phyloP scores from a whole-genome alignment of 306 rosid species.

The Inga leiocalycina region DNA sequence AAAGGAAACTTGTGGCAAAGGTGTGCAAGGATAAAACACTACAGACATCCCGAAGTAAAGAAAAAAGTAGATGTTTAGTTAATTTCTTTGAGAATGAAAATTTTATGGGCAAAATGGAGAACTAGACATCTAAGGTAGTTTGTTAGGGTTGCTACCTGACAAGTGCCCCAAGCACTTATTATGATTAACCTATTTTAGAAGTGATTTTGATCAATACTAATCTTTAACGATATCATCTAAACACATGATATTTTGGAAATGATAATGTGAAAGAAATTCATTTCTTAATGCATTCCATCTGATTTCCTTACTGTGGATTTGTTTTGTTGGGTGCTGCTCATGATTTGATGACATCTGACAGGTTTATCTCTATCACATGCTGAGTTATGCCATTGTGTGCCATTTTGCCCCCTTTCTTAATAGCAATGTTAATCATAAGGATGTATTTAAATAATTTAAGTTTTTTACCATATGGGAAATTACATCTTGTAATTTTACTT shows the following conservation, averaged over 20 bases:
- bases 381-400: slow-evolving; percentile 14
- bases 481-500: neutral
- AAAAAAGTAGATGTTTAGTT: neutral
- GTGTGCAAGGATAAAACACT: neutral
- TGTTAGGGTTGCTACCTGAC: neutral
- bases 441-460: neutral
- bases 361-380: slow-evolving; percentile 12
- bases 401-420: neutral
- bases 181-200: neutral
- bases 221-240: neutral
- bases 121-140: neutral
- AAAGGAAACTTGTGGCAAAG: neutral
- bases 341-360: slow-evolving; percentile 17
- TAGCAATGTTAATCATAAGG: neutral
- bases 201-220: neutral
- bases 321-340: neutral
- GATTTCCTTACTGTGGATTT: slow-evolving; percentile 19
- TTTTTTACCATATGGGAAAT: neutral
- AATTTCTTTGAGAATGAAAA: neutral
- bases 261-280: slow-evolving; percentile 11
- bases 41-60: neutral
- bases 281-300: slow-evolving; percentile 10
- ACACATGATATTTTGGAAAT: slow-evolving; percentile 4
- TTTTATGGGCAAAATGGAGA: neutral
- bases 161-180: neutral